Evolutionary conservation across 2,329 filamentous ascomycete genomes (phyloP), one percentile per base, ranked within the genome.

Genomic region (Hansfordia pulvinata): DNA sequence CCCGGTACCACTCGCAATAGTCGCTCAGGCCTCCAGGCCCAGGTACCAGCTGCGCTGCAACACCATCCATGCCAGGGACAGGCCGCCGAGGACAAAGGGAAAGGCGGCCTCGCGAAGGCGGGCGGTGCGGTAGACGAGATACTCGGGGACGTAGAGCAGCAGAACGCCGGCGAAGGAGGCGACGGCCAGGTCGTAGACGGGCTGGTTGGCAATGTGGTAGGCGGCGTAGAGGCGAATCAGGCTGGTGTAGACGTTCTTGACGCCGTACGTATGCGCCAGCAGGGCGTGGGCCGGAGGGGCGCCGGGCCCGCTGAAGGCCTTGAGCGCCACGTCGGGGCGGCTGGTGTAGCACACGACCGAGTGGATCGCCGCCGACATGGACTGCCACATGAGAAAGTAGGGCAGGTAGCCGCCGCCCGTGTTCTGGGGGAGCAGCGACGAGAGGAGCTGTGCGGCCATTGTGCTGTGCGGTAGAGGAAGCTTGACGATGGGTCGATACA

Each of bases 161-260:
- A 51, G 35, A 3, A 47, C 44, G 4, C 47, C 49, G n/a, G 39
- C 37, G 23, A 46, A 52, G 3, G 46, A 47, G 20, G 24, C 30
- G 15, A 41, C 33, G 10, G 44, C 44, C 15, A 54, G 39, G 18
- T 44, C 34, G 33, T 54, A 54, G 5, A 53, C 14, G 22, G 42
- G 34, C 4, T 34, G 32, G 31, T 48, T 49, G 17, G 36, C 24
- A 32, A 54, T 42, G 28, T 49, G 27, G 20, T 52, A 53, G 4
- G 50, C 50, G 2, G 50, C 47, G 25, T 47, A 49, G 8, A 42
- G 19, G 10, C 50, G 41, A 28, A 53, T 54, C 19, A 44, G 23
- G 10, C 35, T 42, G 6, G 49, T 46, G 35, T 52, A 53, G 21
- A 50, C 19, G 28, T 53, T 54, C 41, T 53, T 50, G 19, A 47